A percentile compares a stretch with the other conserved stretches of the same genome.
Evolutionary conservation across 805 yeast species (phyloP).

Genomic region (Torulaspora franciscae): DNA sequence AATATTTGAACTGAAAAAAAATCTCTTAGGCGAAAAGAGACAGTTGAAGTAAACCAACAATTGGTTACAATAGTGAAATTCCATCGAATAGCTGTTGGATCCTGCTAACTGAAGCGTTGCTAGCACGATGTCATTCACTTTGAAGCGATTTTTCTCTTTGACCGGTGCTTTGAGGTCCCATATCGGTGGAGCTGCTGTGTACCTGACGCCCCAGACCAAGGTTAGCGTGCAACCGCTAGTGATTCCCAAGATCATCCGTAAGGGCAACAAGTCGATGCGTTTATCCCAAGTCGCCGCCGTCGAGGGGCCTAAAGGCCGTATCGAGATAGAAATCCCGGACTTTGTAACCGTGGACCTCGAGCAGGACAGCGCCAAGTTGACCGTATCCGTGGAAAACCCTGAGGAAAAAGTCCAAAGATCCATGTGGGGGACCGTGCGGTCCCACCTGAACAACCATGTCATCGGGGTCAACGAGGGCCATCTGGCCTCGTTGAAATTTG

Average conservation of each 20-base stretch:
- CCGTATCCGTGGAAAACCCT: slow-evolving; percentile 55
- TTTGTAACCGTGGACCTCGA: slow-evolving; percentile 47
- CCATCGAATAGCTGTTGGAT: background rate
- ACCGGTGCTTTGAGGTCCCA: slow-evolving; percentile 45
- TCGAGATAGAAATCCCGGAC: slow-evolving; percentile 63
- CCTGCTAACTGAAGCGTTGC: background rate
- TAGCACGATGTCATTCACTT: slow-evolving; percentile 7
- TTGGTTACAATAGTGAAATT: background rate
- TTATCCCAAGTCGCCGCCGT: slow-evolving; percentile 58
- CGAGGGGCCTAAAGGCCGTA: slow-evolving; percentile 72
- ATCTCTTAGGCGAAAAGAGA: background rate
- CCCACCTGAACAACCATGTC: slow-evolving; percentile 69
- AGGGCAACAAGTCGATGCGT: slow-evolving; percentile 56
- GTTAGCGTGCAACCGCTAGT: slow-evolving; percentile 40
- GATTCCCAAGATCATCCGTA: slow-evolving; percentile 55
- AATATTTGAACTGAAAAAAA: slow-evolving; percentile 4
- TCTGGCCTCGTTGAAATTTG: slow-evolving; percentile 75
- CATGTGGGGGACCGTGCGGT: slow-evolving; percentile 93
- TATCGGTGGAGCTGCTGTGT: slow-evolving; percentile 76
- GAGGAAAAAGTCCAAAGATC: slow-evolving; percentile 64
- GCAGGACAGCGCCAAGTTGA: slow-evolving; percentile 36
- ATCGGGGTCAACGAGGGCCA: slow-evolving; percentile 94
- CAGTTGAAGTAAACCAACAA: background rate
- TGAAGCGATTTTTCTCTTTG: slow-evolving; percentile 36
- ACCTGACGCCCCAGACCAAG: slow-evolving; percentile 56